Evolutionary conservation across 2,329 filamentous ascomycete genomes (phyloP).

Genomic region (Aspergillus novoparasiticus): DNA sequence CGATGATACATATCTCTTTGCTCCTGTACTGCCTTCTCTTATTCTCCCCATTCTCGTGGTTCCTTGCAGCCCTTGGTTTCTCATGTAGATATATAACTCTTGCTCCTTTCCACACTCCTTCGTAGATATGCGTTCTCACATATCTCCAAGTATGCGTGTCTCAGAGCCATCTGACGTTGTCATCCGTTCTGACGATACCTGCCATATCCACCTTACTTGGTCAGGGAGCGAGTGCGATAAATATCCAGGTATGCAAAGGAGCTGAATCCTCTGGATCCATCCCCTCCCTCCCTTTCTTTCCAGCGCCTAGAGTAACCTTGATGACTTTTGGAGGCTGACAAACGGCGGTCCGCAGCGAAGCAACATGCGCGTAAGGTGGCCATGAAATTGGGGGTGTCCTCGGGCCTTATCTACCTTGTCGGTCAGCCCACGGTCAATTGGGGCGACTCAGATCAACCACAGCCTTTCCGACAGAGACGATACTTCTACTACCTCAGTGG

Average conservation of each 20-base stretch:
- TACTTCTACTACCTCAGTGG: slow-evolving; percentile 66
- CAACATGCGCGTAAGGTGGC: slow-evolving; percentile 53
- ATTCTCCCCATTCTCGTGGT: not conserved
- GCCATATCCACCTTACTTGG: slow-evolving; percentile 34
- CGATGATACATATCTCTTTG: not conserved
- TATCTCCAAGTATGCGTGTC: slow-evolving; percentile 16
- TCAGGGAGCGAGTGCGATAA: slow-evolving; percentile 38
- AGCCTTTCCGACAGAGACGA: slow-evolving; percentile 60
- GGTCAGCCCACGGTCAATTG: slow-evolving; percentile 53
- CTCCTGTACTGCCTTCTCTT: not conserved
- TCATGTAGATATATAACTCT: slow-evolving; percentile 4
- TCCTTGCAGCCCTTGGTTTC: slow-evolving; percentile 1
- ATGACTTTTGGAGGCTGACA: slow-evolving; percentile 11
- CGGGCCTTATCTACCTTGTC: slow-evolving; percentile 60
- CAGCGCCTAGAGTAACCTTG: no score
- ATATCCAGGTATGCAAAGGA: slow-evolving; percentile 40
- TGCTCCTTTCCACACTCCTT: not conserved
- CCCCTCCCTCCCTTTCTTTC: not conserved
- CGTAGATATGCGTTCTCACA: not conserved
- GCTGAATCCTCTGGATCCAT: not conserved
- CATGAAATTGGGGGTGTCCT: slow-evolving; percentile 41
- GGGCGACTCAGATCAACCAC: slow-evolving; percentile 62
- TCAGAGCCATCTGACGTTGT: slow-evolving; percentile 20
- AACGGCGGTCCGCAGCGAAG: slow-evolving; percentile 43
- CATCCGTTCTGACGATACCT: slow-evolving; percentile 30